These are phyloP conservation scores for Auriculariales sp. DNA, from an alignment of 768 basidiomycete species.

Conservation along the genomic window DNA sequence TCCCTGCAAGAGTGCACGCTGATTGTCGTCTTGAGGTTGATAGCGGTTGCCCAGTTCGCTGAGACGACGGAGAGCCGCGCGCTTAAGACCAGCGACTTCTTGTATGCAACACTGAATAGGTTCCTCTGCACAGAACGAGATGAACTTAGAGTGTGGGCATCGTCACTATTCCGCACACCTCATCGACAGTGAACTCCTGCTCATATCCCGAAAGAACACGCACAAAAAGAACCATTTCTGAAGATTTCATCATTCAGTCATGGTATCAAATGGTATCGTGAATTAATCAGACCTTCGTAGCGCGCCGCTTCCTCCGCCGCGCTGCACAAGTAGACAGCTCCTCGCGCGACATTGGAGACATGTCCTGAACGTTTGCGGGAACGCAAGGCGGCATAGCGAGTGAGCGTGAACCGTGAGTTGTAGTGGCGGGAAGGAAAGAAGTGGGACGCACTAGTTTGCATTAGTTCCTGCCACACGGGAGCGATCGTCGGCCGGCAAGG, in stretches of 20 bases:
- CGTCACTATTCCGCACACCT: neutral
- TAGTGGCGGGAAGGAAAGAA: too few species aligned
- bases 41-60: slow-evolving; percentile 33
- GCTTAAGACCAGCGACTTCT: neutral
- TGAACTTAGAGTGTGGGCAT: neutral
- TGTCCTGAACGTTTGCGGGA: too few species aligned
- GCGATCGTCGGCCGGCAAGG: too few species aligned
- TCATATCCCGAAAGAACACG: slow-evolving; percentile 31
- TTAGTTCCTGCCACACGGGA: too few species aligned
- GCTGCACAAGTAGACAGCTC: neutral
- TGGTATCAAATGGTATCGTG: too few species aligned
- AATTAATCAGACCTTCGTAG: neutral
- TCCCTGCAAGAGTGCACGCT: slow-evolving; percentile 32
- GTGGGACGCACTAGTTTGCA: too few species aligned
- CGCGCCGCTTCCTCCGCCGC: neutral
- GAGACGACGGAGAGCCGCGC: slow-evolving; percentile 13
- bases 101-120: slow-evolving; percentile 32
- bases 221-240: slow-evolving; percentile 34
- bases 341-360: slow-evolving; percentile 1
- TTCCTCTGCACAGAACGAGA: slow-evolving; percentile 20
- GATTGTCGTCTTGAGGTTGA: slow-evolving; percentile 29
- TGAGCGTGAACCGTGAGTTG: too few species aligned
- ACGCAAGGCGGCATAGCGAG: too few species aligned
- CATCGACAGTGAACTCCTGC: slow-evolving; percentile 35
- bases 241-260: neutral